Evolutionary conservation across 768 basidiomycete genomes (phyloP).

Genomic region (Collybiopsis confluens): DNA sequence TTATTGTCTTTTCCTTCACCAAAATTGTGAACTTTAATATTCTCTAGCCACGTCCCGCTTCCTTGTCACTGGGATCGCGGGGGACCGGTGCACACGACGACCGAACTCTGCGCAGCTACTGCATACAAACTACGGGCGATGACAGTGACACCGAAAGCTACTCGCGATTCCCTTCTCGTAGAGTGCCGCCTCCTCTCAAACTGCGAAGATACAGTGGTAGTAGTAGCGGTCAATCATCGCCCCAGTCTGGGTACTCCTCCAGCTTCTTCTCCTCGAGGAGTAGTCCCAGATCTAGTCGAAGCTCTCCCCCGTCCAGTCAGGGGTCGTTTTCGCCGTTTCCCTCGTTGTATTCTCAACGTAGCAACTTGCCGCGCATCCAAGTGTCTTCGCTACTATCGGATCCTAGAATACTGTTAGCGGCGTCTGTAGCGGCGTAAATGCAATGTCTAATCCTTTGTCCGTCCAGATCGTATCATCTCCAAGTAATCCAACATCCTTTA

Average conservation of each 20-base stretch:
- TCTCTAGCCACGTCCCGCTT: background rate
- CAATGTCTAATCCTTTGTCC: conserved; percentile 15
- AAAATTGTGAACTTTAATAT: background rate
- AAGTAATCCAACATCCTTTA: conserved; percentile 82
- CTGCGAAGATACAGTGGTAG: background rate
- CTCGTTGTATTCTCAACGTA: conserved; percentile 29
- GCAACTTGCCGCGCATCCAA: conserved; percentile 46
- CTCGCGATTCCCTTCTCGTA: conserved; percentile 5
- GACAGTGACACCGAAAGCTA: background rate
- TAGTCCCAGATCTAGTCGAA: conserved; percentile 44
- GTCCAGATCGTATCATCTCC: conserved; percentile 67
- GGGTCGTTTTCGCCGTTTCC: conserved; percentile 32
- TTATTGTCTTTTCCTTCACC: conserved; percentile 1
- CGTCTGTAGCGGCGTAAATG: conserved; percentile 10
- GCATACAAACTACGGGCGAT: background rate
- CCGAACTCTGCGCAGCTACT: background rate
- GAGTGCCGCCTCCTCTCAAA: background rate
- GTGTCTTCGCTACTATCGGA: conserved; percentile 56
- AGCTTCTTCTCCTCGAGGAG: conserved; percentile 27
- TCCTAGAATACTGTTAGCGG: conserved; percentile 46
- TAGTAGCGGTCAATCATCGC: conserved; percentile 9
- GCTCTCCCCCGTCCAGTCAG: conserved; percentile 41
- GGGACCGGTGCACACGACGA: background rate
- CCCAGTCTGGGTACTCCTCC: conserved; percentile 8
- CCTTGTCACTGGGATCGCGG: background rate